Evolutionary conservation across 2,329 filamentous ascomycete genomes (phyloP), one percentile per base, ranked within the genome.

Genomic region (Malbranchea cinnamomea): DNA sequence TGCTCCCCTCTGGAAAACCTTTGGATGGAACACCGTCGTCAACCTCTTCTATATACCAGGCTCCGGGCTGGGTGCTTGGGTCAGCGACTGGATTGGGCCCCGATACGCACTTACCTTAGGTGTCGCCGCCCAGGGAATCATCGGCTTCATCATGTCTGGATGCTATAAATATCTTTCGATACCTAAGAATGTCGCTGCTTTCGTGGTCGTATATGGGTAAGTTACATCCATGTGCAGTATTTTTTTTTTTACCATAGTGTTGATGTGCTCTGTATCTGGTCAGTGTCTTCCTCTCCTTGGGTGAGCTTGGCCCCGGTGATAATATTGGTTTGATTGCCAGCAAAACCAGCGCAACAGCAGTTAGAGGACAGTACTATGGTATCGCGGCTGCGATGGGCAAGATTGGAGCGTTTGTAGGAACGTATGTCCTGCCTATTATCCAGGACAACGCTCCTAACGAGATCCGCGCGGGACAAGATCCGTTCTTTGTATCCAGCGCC

Each of bases 11-110:
- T 87, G 81, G 47, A 78, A 78, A 38, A 60, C 74, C 7, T 85
- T 93, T 37, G 85, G 83, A 23, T 93, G 83, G 83, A 84, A 82
- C 48, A 83, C 78, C 0, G 67, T 93, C 23, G 73, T 91, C 59
- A 92, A 89, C 52, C 60, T 83, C 38, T 93, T 93, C 54, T 91
- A 91, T 53, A 67, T 92, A 28, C 84, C 83, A 0, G 85, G 85
- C 1, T 80, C 81, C 14, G 62, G 85, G 30, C 54, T 78, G 3
- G 85, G 85, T 12, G 78, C 81, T 0, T 79, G 79, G 33, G 59
- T 79, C 5, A 78, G 74, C 15, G 85, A 94, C 54, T 73, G 67
- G 58, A 59, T 91, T 29, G 85, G 85, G 0, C 83, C 85, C 1
- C 74, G 76, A 34, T 71, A 77, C 41, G 77, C 79, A 1, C 63